These are phyloP conservation scores for Plasmodium vivax DNA, from an alignment of 169 alveolate species.

Conservation along the genomic window DNA sequence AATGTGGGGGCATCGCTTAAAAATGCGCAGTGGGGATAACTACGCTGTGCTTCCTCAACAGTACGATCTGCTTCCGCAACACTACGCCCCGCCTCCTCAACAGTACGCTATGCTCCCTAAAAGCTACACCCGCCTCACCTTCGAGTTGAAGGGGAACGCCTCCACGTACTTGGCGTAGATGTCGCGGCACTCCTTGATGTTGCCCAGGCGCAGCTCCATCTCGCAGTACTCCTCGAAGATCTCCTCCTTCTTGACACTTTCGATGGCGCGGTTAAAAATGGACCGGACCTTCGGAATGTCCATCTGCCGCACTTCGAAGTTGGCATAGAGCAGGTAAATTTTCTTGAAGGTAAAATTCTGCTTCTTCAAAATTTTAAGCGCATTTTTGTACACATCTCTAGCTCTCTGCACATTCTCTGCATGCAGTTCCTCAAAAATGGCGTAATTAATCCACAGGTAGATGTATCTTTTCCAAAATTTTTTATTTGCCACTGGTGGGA, in stretches of 20 bases:
- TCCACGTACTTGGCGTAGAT: slow-evolving; percentile 94
- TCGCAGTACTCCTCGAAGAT: slow-evolving; percentile 93
- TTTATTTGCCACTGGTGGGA: slow-evolving; percentile 94
- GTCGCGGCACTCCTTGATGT: slow-evolving; percentile 94
- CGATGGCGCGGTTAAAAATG: slow-evolving; percentile 95
- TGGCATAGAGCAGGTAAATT: slow-evolving; percentile 93
- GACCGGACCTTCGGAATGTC: slow-evolving; percentile 91
- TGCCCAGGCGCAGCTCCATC: slow-evolving; percentile 94
- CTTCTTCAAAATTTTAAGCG: slow-evolving; percentile 91
- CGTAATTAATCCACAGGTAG: slow-evolving; percentile 96
- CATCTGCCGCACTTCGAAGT: slow-evolving; percentile 86
- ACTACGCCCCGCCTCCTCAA: not conserved
- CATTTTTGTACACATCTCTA: slow-evolving; percentile 90
- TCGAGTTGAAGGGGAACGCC: slow-evolving; percentile 90
- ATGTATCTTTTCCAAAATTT: slow-evolving; percentile 94
- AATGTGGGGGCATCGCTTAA: not conserved
- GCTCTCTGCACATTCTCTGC: slow-evolving; percentile 89
- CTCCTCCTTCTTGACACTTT: slow-evolving; percentile 92
- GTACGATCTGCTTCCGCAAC: no score
- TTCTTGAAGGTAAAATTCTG: slow-evolving; percentile 92
- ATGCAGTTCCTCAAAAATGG: slow-evolving; percentile 93
- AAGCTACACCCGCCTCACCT: slow-evolving; percentile 69
- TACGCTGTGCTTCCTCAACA: not conserved
- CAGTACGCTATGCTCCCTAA: not conserved
- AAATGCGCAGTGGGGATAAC: not conserved